phyloP scores from a whole-genome alignment of 306 rosid genomes.

The Quercus glauca region DNA sequence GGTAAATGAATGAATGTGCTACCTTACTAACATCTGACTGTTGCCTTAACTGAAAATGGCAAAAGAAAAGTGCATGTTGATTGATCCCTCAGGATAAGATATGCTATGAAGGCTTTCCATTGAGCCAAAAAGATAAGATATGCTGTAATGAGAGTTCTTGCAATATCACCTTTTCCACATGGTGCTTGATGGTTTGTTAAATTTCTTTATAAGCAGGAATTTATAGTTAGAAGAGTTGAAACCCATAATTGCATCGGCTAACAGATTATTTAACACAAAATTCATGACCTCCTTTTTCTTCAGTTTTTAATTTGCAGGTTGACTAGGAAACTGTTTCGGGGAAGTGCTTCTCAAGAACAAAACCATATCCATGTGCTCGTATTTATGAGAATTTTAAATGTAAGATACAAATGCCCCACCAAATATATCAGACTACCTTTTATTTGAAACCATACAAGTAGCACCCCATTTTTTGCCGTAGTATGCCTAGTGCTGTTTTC shows the following conservation, averaged over 20 bases:
- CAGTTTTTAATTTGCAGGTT: conserved; percentile 55
- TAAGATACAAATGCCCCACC: conserved; percentile 31
- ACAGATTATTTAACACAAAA: background rate
- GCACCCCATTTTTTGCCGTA: conserved; percentile 30
- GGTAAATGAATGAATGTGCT: background rate
- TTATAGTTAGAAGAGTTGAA: background rate
- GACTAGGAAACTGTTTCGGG: conserved; percentile 70
- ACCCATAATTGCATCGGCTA: background rate
- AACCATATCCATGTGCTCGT: conserved; percentile 64
- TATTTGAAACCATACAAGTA: conserved; percentile 25
- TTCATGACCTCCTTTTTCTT: conserved; percentile 4
- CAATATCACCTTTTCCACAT: background rate
- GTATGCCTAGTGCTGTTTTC: conserved; percentile 76
- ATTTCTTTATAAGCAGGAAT: background rate
- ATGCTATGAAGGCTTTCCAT: background rate
- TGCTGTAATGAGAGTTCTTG: background rate
- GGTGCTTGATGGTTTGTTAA: background rate
- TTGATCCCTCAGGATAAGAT: background rate
- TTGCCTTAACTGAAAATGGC: background rate
- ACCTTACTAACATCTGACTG: background rate
- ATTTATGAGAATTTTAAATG: conserved; percentile 80
- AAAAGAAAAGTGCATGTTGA: background rate
- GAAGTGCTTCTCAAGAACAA: conserved; percentile 43
- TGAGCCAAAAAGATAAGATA: background rate
- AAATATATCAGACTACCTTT: conserved; percentile 10